Evolutionary conservation across 441 rosid species (phyloP), one percentile per base, ranked within the genome.

Genomic region (Erodium moschatum): DNA sequence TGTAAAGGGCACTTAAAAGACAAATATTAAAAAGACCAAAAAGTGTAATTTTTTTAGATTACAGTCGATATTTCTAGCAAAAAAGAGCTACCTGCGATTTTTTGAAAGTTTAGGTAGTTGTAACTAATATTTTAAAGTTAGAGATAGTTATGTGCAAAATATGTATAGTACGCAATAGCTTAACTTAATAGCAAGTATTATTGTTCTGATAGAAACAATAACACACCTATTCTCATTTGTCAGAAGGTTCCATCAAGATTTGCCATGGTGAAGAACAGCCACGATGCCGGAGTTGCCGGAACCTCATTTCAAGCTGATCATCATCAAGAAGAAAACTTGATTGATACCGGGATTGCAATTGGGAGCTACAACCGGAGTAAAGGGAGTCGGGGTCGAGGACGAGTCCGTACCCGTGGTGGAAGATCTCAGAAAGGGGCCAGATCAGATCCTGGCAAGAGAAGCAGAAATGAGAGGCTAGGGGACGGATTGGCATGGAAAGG

Each of bases 161-260:
- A 35, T 7, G 40, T 35, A 35, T 35, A 35, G 8, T 5, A 35
- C 40, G 1, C 40, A 35, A 35, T 35, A 35, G 40, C 40, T 3
- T 1, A 29, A 29, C 31, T 29, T 29, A 29, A 29, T 29, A 29
- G 31, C 31, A 29, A 29, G 31, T 29, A 29, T 29, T 29, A 29
- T 29, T 29, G 31, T 29, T 29, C 31, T 29, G 31, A 29, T 29
- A 1, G 31, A 29, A 29, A 29, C 31, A 29, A 29, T 29, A 29
- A 29, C 31, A 29, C 31, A 29, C 31, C 31, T 29, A 29, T 29
- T 29, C 31, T 5, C 13, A 20, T 63, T 72, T 61, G 42, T 68
- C 65, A 79, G 98, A 86, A 66, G 79, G 66, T 83, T 76, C 81
- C 90, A 71, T 79, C 87, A 65, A 83, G 78, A 77, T 68, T 70